These are phyloP conservation scores for Psophocarpus tetragonolobus DNA, from an alignment of 306 rosid genomes.

Conservation along the genomic window DNA sequence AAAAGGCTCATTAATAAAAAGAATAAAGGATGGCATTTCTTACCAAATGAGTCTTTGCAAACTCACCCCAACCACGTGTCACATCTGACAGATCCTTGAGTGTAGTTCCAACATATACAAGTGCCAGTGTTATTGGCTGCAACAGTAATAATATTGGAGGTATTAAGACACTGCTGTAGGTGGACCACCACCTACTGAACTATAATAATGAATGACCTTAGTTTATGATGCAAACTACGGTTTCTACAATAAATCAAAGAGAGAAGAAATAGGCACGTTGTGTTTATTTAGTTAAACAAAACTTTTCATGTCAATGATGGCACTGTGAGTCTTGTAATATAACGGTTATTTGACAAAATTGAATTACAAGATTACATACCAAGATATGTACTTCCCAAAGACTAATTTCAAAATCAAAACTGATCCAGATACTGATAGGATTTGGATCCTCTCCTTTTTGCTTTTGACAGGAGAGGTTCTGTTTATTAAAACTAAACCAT, in stretches of 20 bases:
- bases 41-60: slow-evolving; percentile 77
- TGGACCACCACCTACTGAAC: slow-evolving; percentile 4
- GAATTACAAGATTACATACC: not conserved
- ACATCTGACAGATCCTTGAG: slow-evolving; percentile 93
- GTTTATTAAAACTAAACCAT: too few species aligned
- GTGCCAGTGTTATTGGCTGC: slow-evolving; percentile 85
- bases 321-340: not conserved
- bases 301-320: not conserved
- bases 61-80: slow-evolving; percentile 76
- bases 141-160: slow-evolving; percentile 21
- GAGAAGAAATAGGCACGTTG: not conserved
- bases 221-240: not conserved
- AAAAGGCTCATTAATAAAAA: not conserved
- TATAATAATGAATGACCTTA: not conserved
- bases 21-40: slow-evolving; percentile 28
- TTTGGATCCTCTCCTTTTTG: too few species aligned
- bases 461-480: too few species aligned
- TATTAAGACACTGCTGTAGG: slow-evolving; percentile 28
- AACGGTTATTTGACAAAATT: not conserved
- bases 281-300: not conserved
- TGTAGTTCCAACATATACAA: slow-evolving; percentile 90
- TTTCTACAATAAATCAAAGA: not conserved
- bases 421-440: not conserved
- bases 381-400: not conserved
- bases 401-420: not conserved